These are phyloP conservation scores for Citrus australasica DNA, from an alignment of 345 rosid genomes.

Conservation along the genomic window DNA sequence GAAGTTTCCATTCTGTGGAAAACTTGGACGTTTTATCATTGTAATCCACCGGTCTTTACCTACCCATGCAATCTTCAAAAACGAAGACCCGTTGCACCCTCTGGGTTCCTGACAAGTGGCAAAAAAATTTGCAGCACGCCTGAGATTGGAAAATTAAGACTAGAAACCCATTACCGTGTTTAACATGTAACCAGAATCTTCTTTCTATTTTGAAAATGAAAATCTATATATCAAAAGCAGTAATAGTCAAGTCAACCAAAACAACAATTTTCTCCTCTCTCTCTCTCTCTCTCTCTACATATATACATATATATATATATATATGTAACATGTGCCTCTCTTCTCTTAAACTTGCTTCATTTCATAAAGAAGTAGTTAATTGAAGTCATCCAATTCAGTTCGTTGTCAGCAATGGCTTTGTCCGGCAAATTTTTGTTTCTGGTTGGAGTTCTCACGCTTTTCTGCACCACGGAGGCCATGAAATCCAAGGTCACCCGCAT, in stretches of 20 bases:
- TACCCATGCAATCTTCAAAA: constrained; percentile 3
- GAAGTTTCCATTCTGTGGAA: too few species aligned
- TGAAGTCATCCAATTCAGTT: too few species aligned
- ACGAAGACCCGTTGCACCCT: neutral
- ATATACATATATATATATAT: neutral
- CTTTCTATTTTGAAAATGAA: neutral
- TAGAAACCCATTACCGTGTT: neutral
- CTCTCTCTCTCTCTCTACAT: neutral
- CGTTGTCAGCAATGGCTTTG: constrained; percentile 18
- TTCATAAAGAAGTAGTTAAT: too few species aligned
- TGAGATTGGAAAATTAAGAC: neutral
- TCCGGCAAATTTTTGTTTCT: constrained; percentile 17
- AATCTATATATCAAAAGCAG: neutral
- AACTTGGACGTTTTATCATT: too few species aligned
- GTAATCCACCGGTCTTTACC: neutral
- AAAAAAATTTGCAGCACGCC: neutral
- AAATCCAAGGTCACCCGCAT: constrained; percentile 22
- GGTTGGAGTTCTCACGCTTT: neutral
- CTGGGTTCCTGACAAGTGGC: neutral
- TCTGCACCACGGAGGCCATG: constrained; percentile 4
- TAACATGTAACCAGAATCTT: neutral
- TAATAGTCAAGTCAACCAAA: neutral
- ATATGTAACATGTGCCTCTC: neutral
- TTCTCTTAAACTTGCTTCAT: neutral
- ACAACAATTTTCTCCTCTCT: too few species aligned